A percentile compares a stretch with the other conserved stretches of the same genome.
phyloP scores from a whole-genome alignment of 345 rosid species.

The Hibiscus syriacus region DNA sequence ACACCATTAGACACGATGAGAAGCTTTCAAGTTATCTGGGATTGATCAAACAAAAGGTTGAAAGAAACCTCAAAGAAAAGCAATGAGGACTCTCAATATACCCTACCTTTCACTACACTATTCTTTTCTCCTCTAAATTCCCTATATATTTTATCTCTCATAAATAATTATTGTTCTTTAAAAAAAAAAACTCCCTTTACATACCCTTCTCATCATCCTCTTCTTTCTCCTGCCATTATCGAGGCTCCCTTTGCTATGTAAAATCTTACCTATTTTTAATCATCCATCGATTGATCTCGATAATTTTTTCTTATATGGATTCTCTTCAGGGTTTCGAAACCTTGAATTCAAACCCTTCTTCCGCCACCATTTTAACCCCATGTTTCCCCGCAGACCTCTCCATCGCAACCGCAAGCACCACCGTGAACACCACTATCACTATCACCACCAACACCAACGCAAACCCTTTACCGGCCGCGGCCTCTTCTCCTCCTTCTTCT shows the following conservation, averaged over 20 bases:
- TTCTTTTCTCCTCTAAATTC: constrained; percentile 7
- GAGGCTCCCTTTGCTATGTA: too few relatives aligned
- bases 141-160: neutral
- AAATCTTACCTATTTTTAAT: too few relatives aligned
- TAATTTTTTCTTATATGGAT: constrained; percentile 47
- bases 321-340: constrained; percentile 41
- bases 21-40: constrained; percentile 32
- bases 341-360: constrained; percentile 14
- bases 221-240: constrained; percentile 1
- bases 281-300: too few relatives aligned
- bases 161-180: neutral
- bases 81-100: neutral
- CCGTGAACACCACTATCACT: constrained; percentile 4
- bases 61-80: constrained; percentile 15
- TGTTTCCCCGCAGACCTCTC: constrained; percentile 5
- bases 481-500: constrained; percentile 30
- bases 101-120: neutral
- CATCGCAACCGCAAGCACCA: neutral
- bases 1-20: constrained; percentile 17
- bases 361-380: neutral
- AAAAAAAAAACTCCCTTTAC: neutral
- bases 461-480: constrained; percentile 13
- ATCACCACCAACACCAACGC: constrained; percentile 7
- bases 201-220: neutral
- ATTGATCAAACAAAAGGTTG: constrained; percentile 17